These are phyloP conservation scores for Kuraishia ogatae DNA, from an alignment of 805 yeast genomes.

Conservation along the genomic window DNA sequence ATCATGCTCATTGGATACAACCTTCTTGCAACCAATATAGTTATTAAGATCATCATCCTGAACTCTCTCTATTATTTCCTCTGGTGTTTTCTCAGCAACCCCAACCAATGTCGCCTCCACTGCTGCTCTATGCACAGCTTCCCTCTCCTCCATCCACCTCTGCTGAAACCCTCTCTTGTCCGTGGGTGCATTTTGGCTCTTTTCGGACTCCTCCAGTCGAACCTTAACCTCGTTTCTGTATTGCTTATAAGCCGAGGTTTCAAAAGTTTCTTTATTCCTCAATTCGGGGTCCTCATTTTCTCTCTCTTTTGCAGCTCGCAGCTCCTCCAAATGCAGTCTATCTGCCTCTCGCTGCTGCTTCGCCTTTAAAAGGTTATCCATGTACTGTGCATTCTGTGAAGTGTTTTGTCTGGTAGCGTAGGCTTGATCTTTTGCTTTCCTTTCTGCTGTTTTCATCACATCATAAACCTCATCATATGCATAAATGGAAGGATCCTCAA, in stretches of 20 bases:
- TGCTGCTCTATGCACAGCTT: background rate
- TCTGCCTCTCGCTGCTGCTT: slow-evolving; percentile 37
- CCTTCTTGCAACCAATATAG: too few relatives aligned
- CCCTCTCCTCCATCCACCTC: background rate
- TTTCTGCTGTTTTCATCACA: slow-evolving; percentile 21
- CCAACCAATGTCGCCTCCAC: background rate
- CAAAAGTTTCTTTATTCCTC: slow-evolving; percentile 34
- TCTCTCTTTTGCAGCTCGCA: slow-evolving; percentile 27
- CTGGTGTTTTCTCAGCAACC: too few relatives aligned
- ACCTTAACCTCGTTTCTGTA: slow-evolving; percentile 22
- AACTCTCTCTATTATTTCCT: too few relatives aligned
- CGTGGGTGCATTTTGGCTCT: background rate
- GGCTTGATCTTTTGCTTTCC: slow-evolving; percentile 1
- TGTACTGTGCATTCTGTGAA: slow-evolving; percentile 16
- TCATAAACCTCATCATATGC: slow-evolving; percentile 42
- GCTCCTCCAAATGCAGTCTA: slow-evolving; percentile 27
- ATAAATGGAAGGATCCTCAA: slow-evolving; percentile 15
- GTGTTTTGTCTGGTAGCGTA: slow-evolving; percentile 12
- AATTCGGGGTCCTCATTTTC: slow-evolving; percentile 29
- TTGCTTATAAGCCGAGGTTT: slow-evolving; percentile 36
- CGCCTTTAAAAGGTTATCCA: slow-evolving; percentile 33
- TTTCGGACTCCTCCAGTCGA: background rate
- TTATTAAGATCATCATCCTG: too few relatives aligned
- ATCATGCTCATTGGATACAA: too few relatives aligned
- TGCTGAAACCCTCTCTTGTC: background rate